Evolutionary conservation across 148 eudicot genomes (phyloP).

Genomic region (Fagopyrum esculentum): DNA sequence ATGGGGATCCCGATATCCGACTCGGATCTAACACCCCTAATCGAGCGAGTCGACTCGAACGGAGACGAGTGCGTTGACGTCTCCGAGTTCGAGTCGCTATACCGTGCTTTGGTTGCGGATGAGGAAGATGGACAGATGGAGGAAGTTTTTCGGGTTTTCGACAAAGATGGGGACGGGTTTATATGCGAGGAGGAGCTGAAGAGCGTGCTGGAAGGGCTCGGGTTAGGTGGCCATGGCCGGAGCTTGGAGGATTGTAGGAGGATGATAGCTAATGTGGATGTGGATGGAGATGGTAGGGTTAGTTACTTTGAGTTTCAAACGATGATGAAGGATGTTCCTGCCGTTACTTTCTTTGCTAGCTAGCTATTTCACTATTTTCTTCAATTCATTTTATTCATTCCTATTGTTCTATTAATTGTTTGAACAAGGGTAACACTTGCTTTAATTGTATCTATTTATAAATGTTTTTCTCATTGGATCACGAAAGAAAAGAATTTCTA

Average conservation of each 20-base stretch:
- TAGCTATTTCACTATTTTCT: neutral
- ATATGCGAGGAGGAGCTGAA: constrained; percentile 9
- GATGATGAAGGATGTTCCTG: constrained; percentile 3
- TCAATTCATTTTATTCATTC: neutral
- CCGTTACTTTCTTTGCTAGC: neutral
- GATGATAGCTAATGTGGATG: constrained; percentile 7
- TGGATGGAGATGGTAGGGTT: constrained; percentile 14
- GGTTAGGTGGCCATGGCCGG: neutral
- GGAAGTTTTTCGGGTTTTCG: constrained; percentile 6
- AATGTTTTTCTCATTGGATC: too few relatives aligned
- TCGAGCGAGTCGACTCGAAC: constrained; percentile 9
- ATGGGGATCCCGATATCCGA: constrained; percentile 7
- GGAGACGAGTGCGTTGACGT: constrained; percentile 10
- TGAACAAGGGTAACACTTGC: too few relatives aligned
- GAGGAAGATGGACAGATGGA: neutral
- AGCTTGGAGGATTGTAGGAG: constrained; percentile 4
- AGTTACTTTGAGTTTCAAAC: constrained; percentile 4
- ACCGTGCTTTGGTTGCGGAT: neutral
- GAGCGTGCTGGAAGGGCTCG: constrained; percentile 1
- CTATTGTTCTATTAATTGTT: neutral
- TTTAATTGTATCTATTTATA: too few relatives aligned
- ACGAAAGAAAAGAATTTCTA: too few relatives aligned
- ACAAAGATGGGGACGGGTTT: constrained; percentile 6
- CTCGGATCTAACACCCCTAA: constrained; percentile 7
- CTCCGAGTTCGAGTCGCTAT: neutral